These are phyloP conservation scores for Daldinia caldariorum DNA, from an alignment of 495 filamentous ascomycete species.

Conservation along the genomic window DNA sequence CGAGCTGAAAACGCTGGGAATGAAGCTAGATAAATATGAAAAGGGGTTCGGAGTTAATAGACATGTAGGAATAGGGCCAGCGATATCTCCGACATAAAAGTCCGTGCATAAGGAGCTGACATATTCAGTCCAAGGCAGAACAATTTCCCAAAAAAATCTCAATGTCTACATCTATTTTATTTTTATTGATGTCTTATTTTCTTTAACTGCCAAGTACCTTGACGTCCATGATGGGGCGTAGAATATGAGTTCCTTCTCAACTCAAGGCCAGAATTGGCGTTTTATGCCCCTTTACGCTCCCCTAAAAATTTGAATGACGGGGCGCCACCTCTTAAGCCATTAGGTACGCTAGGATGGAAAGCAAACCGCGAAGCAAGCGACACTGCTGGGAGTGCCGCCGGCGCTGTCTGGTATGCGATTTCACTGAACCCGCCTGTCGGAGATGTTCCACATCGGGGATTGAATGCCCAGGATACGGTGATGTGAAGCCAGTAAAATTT, in stretches of 20 bases:
- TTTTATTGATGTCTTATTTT: not conserved
- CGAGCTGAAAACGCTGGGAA: not conserved
- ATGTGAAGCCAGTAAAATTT: slow-evolving; percentile 38
- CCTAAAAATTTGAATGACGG: not conserved
- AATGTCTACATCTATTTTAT: not conserved
- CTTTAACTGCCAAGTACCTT: not conserved
- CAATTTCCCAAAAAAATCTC: not conserved
- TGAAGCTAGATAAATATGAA: not conserved
- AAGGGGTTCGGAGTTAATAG: not conserved
- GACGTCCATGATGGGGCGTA: not conserved
- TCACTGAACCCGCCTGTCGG: slow-evolving; percentile 38
- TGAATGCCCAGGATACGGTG: slow-evolving; percentile 46
- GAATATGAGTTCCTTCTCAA: not conserved
- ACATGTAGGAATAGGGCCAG: not conserved
- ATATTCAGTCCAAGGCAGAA: not conserved
- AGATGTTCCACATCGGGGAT: slow-evolving; percentile 41
- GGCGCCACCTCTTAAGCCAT: not conserved
- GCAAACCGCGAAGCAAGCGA: slow-evolving; percentile 17
- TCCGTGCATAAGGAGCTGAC: not conserved
- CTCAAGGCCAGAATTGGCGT: not conserved
- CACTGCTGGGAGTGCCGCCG: slow-evolving; percentile 51
- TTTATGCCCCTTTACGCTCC: not conserved
- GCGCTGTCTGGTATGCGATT: slow-evolving; percentile 48
- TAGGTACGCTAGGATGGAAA: not conserved
- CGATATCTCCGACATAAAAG: not conserved